phyloP scores from a whole-genome alignment of 2,329 filamentous ascomycete species.

The Aspergillus fijiensis region DNA sequence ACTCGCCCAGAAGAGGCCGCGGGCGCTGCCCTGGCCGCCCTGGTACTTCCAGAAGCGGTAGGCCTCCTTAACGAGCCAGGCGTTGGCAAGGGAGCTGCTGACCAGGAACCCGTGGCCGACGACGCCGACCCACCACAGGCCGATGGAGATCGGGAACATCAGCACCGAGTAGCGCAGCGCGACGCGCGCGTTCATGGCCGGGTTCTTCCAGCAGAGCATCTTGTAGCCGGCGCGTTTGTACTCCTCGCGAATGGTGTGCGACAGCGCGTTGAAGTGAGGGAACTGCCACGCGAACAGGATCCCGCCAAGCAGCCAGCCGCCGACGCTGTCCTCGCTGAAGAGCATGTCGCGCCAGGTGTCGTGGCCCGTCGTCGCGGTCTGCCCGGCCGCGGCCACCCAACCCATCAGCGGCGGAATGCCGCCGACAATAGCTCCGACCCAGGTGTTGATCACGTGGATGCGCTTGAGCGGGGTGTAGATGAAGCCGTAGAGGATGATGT shows the following conservation, averaged over 20 bases:
- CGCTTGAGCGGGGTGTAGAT: conserved; percentile 92
- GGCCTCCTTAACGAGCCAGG: conserved; percentile 79
- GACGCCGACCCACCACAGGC: conserved; percentile 73
- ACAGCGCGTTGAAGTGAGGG: conserved; percentile 94
- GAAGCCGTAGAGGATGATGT: conserved; percentile 87
- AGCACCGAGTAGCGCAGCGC: conserved; percentile 81
- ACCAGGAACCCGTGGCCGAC: conserved; percentile 83
- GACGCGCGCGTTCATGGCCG: conserved; percentile 79
- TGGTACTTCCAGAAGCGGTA: conserved; percentile 76
- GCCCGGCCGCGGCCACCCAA: conserved; percentile 91
- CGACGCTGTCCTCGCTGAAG: conserved; percentile 65
- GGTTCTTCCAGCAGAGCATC: conserved; percentile 84
- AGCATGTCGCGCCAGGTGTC: conserved; percentile 77
- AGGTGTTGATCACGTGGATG: conserved; percentile 83
- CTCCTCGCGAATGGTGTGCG: conserved; percentile 83
- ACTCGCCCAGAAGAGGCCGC: conserved; percentile 92
- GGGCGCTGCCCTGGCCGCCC: conserved; percentile 75
- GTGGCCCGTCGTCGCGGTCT: conserved; percentile 70
- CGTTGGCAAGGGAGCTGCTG: conserved; percentile 78
- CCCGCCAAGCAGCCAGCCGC: conserved; percentile 84
- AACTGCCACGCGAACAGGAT: conserved; percentile 96
- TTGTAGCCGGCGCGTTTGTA: conserved; percentile 70
- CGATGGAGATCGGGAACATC: conserved; percentile 83
- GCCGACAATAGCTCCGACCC: conserved; percentile 89
- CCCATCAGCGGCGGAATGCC: conserved; percentile 96